Percentiles rank a stretch among this genome's conserved stretches.
Evolutionary conservation across 345 rosid genomes (phyloP).

Genomic region (Populus simonii): DNA sequence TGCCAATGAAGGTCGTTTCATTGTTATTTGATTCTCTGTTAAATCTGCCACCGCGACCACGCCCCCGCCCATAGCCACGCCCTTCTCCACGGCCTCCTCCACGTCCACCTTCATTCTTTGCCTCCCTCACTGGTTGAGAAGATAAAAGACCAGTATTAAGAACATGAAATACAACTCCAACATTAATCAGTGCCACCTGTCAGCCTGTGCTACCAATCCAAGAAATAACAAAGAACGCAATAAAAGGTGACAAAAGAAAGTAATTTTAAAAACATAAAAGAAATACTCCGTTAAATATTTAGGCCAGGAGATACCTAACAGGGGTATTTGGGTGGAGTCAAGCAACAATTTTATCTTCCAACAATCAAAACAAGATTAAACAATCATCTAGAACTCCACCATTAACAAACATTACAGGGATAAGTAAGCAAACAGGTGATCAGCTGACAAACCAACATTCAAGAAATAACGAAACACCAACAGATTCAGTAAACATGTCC

Average conservation of each 20-base stretch:
- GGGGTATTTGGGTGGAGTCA: background rate
- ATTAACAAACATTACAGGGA: background rate
- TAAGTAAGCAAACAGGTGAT: background rate
- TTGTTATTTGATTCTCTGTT: constrained; percentile 53
- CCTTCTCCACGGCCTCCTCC: constrained; percentile 54
- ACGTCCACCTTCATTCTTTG: constrained; percentile 64
- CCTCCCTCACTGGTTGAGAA: constrained; percentile 59
- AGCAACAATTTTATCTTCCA: background rate
- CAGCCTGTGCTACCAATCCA: background rate
- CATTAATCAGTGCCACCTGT: background rate
- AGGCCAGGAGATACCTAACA: background rate
- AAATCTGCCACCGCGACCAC: constrained; percentile 53
- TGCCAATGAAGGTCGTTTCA: constrained; percentile 37
- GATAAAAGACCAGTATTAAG: background rate
- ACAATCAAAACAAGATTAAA: background rate
- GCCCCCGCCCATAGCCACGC: constrained; percentile 47
- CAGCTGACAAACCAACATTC: background rate
- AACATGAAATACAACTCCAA: background rate
- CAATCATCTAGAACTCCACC: background rate
- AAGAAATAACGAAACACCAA: background rate
- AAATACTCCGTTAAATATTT: background rate
- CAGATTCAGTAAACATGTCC: background rate
- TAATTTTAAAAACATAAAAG: no score
- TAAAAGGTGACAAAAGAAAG: background rate
- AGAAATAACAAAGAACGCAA: background rate